A percentile compares a stretch with the other conserved stretches of the same genome.
Evolutionary conservation across 2,329 filamentous ascomycete species (phyloP).

Genomic region (Coleophoma eucalyptorum): DNA sequence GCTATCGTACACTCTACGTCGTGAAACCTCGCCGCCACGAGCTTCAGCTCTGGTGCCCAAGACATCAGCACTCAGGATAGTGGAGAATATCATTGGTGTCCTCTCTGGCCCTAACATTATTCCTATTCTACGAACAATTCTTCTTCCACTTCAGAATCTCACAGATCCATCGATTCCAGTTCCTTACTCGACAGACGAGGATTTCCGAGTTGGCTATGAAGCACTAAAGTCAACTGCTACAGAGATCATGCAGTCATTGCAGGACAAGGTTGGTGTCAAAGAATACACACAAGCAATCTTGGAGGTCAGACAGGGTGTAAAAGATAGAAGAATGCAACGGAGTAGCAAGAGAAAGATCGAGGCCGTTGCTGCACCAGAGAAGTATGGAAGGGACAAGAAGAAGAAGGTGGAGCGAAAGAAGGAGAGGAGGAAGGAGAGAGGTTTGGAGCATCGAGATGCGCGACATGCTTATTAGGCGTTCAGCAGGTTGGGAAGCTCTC

Average conservation of each 20-base stretch:
- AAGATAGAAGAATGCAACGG: conserved; percentile 67
- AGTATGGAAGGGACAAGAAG: conserved; percentile 72
- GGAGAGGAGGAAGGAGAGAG: conserved; percentile 75
- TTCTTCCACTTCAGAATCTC: conserved; percentile 74
- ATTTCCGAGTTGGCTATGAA: conserved; percentile 67
- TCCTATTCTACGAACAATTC: conserved; percentile 59
- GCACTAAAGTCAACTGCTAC: conserved; percentile 67
- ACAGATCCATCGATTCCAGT: conserved; percentile 74
- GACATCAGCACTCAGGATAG: conserved; percentile 68
- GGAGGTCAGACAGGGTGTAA: conserved; percentile 69
- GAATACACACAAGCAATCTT: conserved; percentile 74
- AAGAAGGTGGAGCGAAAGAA: conserved; percentile 83
- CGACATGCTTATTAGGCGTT: background rate
- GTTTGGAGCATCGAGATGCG: conserved; percentile 63
- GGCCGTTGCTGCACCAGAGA: conserved; percentile 78
- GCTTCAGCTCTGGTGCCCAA: conserved; percentile 67
- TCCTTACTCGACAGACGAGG: conserved; percentile 67
- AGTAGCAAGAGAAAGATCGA: conserved; percentile 86
- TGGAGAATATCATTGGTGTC: conserved; percentile 65
- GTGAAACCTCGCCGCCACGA: conserved; percentile 62
- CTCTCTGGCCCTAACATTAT: conserved; percentile 53
- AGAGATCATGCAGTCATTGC: conserved; percentile 76
- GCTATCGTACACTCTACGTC: conserved; percentile 73
- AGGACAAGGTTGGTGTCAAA: conserved; percentile 78
- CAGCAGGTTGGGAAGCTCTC: too few species aligned